Evolutionary conservation across 1,284 basidiomycete genomes (phyloP).

Genomic region (Cryptococcus sp.): DNA sequence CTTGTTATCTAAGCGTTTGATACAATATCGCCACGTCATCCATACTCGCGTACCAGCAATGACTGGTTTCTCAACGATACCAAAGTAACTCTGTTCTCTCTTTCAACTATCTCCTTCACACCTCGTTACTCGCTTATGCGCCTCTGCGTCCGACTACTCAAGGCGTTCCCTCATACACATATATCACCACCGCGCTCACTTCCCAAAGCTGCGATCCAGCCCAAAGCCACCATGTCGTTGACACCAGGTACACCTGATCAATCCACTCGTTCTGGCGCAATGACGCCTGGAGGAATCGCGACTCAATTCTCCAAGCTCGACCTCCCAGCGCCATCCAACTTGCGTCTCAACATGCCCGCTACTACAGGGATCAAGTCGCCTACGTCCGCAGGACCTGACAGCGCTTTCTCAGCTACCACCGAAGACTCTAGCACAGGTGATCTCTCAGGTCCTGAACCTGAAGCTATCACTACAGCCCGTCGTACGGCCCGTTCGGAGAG

Average conservation of each 20-base stretch:
- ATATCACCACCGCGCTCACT: not conserved
- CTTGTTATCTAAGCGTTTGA: too few relatives aligned
- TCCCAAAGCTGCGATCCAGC: not conserved
- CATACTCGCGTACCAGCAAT: too few relatives aligned
- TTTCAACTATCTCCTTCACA: not conserved
- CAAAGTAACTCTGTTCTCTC: not conserved
- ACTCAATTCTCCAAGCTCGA: slow-evolving; percentile 49
- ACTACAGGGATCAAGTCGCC: slow-evolving; percentile 11
- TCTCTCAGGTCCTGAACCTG: slow-evolving; percentile 51
- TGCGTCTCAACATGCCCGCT: slow-evolving; percentile 32
- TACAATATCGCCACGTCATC: too few relatives aligned
- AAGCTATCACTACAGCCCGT: slow-evolving; percentile 41
- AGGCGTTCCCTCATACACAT: slow-evolving; percentile 11
- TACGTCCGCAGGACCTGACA: slow-evolving; percentile 5
- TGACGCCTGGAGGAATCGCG: slow-evolving; percentile 50
- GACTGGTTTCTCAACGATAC: too few relatives aligned
- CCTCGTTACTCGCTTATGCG: slow-evolving; percentile 10
- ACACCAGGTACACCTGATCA: slow-evolving; percentile 29
- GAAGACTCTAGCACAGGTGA: slow-evolving; percentile 27
- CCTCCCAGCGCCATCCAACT: slow-evolving; percentile 46
- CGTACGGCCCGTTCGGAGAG: slow-evolving; percentile 44
- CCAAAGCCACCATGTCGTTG: slow-evolving; percentile 25
- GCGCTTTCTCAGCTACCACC: slow-evolving; percentile 12
- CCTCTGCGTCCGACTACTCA: slow-evolving; percentile 9
- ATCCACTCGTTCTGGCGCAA: slow-evolving; percentile 25